Evolutionary conservation across 768 basidiomycete genomes (phyloP), one percentile per base, ranked within the genome.

Genomic region (Mycena leptocephala): DNA sequence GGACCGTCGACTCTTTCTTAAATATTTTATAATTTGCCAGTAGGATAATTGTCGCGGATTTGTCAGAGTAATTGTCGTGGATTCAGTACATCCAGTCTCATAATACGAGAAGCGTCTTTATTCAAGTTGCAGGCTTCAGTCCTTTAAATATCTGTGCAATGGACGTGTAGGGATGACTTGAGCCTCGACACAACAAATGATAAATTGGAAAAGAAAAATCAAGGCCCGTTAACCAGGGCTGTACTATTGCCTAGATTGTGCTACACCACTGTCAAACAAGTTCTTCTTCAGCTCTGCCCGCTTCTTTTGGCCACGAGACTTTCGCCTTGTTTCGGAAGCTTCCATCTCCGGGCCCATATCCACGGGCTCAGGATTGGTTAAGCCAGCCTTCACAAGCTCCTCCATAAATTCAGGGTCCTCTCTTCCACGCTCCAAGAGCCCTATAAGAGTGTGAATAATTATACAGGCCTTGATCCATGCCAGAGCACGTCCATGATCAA

Each of bases 401-500:
- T 68, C 30, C 32, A 67, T 39, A 9, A 46, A 75, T 9, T 69
- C 67, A 5, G 5, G 2, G 28, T 75, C 73, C n/a, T 74, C 64
- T 20, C 14, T 2, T 8, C 56, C 66, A 4, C 10, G 5, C n/a
- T 75, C 67, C 7, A 69, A 41, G 11, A 68, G 3, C 7, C 66
- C 58, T 20, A 75, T 20, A 26, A 74, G 66, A 24, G 66, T 74
- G 66, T 74, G 66, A 46, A 74, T 74, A 2, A 74, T 39, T 13
- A 74, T 39, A 33, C 73, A 74, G 3, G 73, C 28, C 13, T 67
- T 66, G 1, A 74, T 48, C 73, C 73, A 74, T 22, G 53, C 73
- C 10, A 74, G 33, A 2, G 73, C 73, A 20, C 66, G 73, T 22
- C 46, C 65, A 26, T 74, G 73, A 30, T 80, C 81, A 3, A 24